Percentiles rank a stretch among this genome's conserved stretches.
Evolutionary conservation across 1,139 yeast species (phyloP).

Genomic region (Saccharomyces pastorianus): DNA sequence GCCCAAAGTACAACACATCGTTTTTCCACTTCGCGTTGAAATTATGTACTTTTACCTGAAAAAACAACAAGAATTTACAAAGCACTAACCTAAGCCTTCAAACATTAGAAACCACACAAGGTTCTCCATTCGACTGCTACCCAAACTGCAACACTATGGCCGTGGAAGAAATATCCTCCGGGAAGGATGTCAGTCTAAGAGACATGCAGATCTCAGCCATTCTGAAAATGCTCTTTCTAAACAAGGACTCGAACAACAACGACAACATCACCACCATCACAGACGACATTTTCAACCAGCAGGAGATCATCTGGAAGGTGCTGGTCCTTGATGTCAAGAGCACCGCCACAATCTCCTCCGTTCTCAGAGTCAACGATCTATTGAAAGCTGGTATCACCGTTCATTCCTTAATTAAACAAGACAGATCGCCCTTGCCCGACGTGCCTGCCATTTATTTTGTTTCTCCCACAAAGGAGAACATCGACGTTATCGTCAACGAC

Average conservation of each 20-base stretch:
- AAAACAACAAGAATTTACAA: neutral
- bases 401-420: conserved; percentile 65
- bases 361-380: conserved; percentile 81
- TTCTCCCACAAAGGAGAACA: conserved; percentile 75
- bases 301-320: conserved; percentile 86
- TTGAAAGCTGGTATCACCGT: conserved; percentile 84
- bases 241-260: conserved; percentile 36
- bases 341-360: conserved; percentile 79
- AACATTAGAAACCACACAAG: too few relatives aligned
- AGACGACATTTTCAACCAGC: conserved; percentile 38
- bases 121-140: too few relatives aligned
- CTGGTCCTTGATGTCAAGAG: conserved; percentile 74
- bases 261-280: conserved; percentile 27
- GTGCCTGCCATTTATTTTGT: conserved; percentile 92
- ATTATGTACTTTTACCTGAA: neutral
- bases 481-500: conserved; percentile 62
- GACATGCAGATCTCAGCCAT: conserved; percentile 39
- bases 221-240: conserved; percentile 78
- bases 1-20: neutral
- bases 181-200: conserved; percentile 19
- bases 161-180: conserved; percentile 1
- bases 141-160: neutral
- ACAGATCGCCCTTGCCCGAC: conserved; percentile 75
- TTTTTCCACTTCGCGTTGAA: neutral
- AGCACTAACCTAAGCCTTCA: neutral